Conservation (phyloP, 2,329 filamentous ascomycete genomes). For the Stenocarpella maydis region DNA sequence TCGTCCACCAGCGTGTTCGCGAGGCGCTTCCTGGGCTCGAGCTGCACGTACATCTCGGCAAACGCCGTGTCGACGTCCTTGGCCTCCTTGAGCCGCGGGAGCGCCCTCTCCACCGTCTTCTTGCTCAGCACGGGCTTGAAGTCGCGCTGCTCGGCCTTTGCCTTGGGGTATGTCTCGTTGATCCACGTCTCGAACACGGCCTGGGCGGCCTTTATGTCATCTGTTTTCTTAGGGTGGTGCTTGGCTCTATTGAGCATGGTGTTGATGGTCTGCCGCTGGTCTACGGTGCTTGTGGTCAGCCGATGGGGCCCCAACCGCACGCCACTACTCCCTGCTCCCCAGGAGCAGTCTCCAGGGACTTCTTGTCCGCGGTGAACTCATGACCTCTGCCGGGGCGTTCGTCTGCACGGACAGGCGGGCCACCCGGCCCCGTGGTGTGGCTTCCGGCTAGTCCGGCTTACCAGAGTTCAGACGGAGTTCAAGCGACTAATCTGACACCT, state of each 20-base stretch:
- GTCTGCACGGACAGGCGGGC: background rate
- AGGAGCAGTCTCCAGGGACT: background rate
- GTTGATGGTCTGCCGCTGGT: conserved; percentile 35
- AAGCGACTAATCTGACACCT: background rate
- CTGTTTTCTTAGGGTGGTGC: conserved; percentile 35
- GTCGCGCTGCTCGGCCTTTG: conserved; percentile 29
- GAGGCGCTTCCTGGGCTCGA: conserved; percentile 32
- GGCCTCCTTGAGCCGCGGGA: conserved; percentile 27
- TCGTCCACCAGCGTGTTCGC: conserved; percentile 34
- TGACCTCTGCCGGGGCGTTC: no score
- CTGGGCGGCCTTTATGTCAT: conserved; percentile 34
- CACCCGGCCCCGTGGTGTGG: no score
- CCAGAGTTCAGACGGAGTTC: background rate
- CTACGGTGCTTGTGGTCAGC: conserved; percentile 6
- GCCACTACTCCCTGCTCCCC: background rate
- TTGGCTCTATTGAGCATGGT: conserved; percentile 36
- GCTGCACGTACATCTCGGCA: conserved; percentile 31
- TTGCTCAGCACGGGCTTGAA: conserved; percentile 34
- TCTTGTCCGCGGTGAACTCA: background rate
- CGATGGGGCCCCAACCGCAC: background rate
- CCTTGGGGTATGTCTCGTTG: conserved; percentile 31
- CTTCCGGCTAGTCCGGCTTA: background rate
- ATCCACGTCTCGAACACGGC: conserved; percentile 33
- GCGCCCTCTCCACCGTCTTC: conserved; percentile 29
- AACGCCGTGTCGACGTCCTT: conserved; percentile 32